Percentiles rank a stretch among this genome's conserved stretches.
Evolutionary conservation across 139 green algal species (phyloP).

Genomic region (Astrephomene gubernaculifera): DNA sequence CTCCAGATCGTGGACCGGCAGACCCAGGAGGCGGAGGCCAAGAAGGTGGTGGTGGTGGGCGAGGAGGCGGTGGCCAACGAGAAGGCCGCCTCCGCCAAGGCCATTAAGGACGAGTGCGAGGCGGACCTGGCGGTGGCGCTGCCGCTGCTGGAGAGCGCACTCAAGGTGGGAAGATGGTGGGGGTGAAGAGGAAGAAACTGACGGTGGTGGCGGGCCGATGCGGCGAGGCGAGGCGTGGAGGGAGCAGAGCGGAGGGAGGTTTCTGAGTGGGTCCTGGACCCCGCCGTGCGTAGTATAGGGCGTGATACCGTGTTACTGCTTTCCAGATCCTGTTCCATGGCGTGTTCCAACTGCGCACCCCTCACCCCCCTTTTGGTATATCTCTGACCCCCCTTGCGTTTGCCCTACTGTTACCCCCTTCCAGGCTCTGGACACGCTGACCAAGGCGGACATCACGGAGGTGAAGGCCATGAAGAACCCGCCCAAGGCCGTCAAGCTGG

Average conservation of each 20-base stretch:
- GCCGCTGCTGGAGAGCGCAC: slow-evolving; percentile 65
- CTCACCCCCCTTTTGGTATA: too few species aligned
- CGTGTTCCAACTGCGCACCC: too few species aligned
- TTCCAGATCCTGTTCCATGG: too few species aligned
- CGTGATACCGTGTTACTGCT: too few species aligned
- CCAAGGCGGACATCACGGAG: slow-evolving; percentile 71
- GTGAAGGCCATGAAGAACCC: slow-evolving; percentile 81
- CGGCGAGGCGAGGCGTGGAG: too few species aligned
- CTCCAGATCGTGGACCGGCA: slow-evolving; percentile 65
- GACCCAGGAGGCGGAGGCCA: slow-evolving; percentile 71
- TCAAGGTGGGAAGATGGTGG: slow-evolving; percentile 36
- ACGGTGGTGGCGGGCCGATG: too few species aligned
- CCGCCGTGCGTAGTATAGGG: too few species aligned
- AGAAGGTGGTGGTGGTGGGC: slow-evolving; percentile 67
- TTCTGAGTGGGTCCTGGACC: too few species aligned
- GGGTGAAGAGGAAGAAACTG: too few species aligned
- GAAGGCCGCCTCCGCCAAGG: slow-evolving; percentile 70
- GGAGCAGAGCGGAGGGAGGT: too few species aligned
- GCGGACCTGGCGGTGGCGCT: slow-evolving; percentile 64
- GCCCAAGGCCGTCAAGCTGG: slow-evolving; percentile 67
- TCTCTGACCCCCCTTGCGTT: not conserved
- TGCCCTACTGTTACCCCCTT: not conserved
- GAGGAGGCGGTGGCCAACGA: slow-evolving; percentile 76
- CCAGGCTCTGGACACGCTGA: slow-evolving; percentile 74
- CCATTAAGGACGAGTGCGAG: slow-evolving; percentile 85